Evolutionary conservation across 2,329 filamentous ascomycete species (phyloP), one percentile per base, ranked within the genome.

Genomic region (Stagonosporopsis chrysanthemi): DNA sequence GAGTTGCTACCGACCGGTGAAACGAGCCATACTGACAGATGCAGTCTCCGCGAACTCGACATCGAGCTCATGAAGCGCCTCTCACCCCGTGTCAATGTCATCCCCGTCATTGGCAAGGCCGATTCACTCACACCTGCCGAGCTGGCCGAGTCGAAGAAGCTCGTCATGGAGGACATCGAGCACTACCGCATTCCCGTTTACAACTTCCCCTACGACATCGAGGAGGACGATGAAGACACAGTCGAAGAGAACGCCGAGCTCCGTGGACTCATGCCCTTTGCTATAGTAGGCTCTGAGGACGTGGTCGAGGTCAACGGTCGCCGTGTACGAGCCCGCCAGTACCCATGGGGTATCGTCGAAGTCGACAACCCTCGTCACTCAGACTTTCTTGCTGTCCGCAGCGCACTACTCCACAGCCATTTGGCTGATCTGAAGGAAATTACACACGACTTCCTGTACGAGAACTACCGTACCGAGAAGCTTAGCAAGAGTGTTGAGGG

Each of bases 381-480:
- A 44, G 95, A 99, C 80, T 99, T 99, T 85, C 83, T 99, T 67
- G 95, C 95, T 65, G 97, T 99, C 75, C 90, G 95, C 77, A 97
- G 93, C 58, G 95, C 95, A 53, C 88, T 99, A 55, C 86, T 99
- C 62, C 95, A 99, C 85, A 97, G 92, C 81, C 95, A 99, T 83
- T 83, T 99, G 76, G 95, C 95, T 61, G 95, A 99, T 79, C 83
- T 99, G 73, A 99, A 99, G 88, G 95, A 99, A 80, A 99, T 99
- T 76, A 99, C 95, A 49, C 95, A 99, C 80, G 95, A 99, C 80
- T 99, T 99, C 89, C 84, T 99, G 65, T 99, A 99, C 82, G 95
- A 99, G 80, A 99, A 99, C 83, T 99, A 99, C 86, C 92, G 95
- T 92, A 99, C 95, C 75, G 95, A 99, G 90, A 98, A 98, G 85